Evolutionary conservation across 202 grass and related monocot genomes (phyloP), one percentile per base, ranked within the genome.

Genomic region (Schoenoplectus tabernaemontani): DNA sequence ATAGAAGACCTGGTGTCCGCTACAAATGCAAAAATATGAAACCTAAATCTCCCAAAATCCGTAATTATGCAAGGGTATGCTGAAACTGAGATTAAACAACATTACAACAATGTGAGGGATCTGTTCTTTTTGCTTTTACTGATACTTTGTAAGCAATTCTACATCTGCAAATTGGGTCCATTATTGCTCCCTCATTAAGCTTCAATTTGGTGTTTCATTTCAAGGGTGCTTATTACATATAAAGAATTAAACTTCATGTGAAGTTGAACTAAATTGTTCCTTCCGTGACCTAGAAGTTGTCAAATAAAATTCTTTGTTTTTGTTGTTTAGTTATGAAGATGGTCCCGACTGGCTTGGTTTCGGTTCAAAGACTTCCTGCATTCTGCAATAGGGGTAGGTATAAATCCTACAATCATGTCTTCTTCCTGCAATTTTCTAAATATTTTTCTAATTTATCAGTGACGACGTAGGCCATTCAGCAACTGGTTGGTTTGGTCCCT

Each of bases 301-400:
- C n/a, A n/a, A 51, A 51, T 4, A 5, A 71, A 16, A 48, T 2
- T 53, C 2, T 28, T 78, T 64, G 3, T 0, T 51, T 78, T 26
- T 66, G 38, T 38, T 64, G 5, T 67, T 34, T 22, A 17, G 71
- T 62, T 62, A 17, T 28, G 53, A n/a, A 48, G 59, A 84, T 84
- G 82, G 58, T 22, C 6, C 16, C 2, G 5, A 22, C 26, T 77
- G 43, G 59, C 32, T 76, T 67, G 59, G 10, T 4, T 66, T 33
- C 13, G 19, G n/a, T 38, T 77, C 71, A 75, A 77, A 51, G 13
- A 54, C n/a, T 41, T 63, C 82, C 53, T 39, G 56, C 24, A 64
- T 41, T 47, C 37, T 30, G 59, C 58, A 76, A 76, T 9, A 54
- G 2, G n/a, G 57, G 82, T 78, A 84, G 28, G 80, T 24, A 57